Conservation (phyloP, 1,284 basidiomycete species). For the Neotropicomus parvogracilis region DNA sequence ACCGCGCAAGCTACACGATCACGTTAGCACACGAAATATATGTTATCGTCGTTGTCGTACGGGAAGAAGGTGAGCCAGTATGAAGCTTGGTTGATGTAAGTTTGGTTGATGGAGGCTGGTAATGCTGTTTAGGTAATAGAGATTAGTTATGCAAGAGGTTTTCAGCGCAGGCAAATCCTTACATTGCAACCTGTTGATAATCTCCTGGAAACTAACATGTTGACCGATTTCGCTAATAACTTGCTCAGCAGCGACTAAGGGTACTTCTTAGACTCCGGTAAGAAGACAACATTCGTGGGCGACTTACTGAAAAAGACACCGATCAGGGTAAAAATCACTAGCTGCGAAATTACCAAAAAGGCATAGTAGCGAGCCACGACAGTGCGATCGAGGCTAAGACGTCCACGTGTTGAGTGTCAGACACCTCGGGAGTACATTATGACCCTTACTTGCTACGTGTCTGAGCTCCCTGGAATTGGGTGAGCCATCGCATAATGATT, state of each 20-base stretch:
- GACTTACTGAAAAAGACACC: slow-evolving; percentile 82
- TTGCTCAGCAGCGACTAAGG: slow-evolving; percentile 48
- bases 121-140: slow-evolving; percentile 44
- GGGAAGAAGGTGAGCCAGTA: slow-evolving; percentile 97
- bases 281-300: not conserved
- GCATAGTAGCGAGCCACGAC: slow-evolving; percentile 89
- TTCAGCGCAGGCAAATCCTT: slow-evolving; percentile 11
- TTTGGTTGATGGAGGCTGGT: slow-evolving; percentile 68
- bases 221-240: slow-evolving; percentile 68
- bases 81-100: slow-evolving; percentile 80
- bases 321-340: slow-evolving; percentile 89
- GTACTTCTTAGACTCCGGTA: not conserved
- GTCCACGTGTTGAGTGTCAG: slow-evolving; percentile 1
- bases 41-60: slow-evolving; percentile 38
- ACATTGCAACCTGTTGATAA: slow-evolving; percentile 68
- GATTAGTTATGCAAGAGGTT: slow-evolving; percentile 2
- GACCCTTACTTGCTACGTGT: slow-evolving; percentile 48
- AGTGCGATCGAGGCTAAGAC: slow-evolving; percentile 76
- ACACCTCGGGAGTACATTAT: not conserved
- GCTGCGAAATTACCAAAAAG: slow-evolving; percentile 86
- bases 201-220: slow-evolving; percentile 62
- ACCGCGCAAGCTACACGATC: slow-evolving; percentile 67
- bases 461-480: slow-evolving; percentile 76
- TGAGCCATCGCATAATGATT: slow-evolving; percentile 80
- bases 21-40: slow-evolving; percentile 12